Evolutionary conservation across 78 protist genomes (phyloP).

Genomic region (Monocercomonoides exilis): DNA sequence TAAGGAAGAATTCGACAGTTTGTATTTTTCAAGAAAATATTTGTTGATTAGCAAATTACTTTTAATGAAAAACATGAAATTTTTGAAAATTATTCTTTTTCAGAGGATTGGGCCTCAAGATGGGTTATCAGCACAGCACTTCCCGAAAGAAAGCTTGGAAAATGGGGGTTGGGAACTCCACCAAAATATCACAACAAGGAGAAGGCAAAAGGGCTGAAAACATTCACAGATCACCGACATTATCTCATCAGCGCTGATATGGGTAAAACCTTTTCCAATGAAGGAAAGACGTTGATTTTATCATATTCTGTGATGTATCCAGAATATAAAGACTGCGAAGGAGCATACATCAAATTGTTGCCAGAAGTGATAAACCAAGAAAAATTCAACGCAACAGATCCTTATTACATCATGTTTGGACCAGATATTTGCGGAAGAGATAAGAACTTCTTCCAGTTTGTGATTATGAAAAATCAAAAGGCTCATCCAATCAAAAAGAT

Average conservation of each 20-base stretch:
- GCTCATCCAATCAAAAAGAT: constrained; percentile 67
- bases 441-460: constrained; percentile 66
- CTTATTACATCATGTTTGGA: constrained; percentile 78
- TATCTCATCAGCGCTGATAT: constrained; percentile 16
- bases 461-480: constrained; percentile 74
- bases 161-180: not conserved
- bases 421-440: constrained; percentile 87
- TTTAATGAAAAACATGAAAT: no score
- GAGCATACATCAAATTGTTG: constrained; percentile 84
- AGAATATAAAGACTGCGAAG: constrained; percentile 68
- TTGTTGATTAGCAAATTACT: not conserved
- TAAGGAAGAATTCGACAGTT: not conserved
- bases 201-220: not conserved
- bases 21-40: not conserved
- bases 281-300: constrained; percentile 30
- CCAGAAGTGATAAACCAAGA: constrained; percentile 53
- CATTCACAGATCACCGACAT: constrained; percentile 7
- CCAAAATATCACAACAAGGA: not conserved
- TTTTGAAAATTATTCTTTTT: no score
- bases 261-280: not conserved
- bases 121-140: not conserved
- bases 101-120: not conserved
- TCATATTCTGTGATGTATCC: constrained; percentile 79
- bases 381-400: constrained; percentile 66
- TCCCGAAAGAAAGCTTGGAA: not conserved